phyloP scores from a whole-genome alignment of 208 protist genomes.

The Crithidia expoeki region DNA sequence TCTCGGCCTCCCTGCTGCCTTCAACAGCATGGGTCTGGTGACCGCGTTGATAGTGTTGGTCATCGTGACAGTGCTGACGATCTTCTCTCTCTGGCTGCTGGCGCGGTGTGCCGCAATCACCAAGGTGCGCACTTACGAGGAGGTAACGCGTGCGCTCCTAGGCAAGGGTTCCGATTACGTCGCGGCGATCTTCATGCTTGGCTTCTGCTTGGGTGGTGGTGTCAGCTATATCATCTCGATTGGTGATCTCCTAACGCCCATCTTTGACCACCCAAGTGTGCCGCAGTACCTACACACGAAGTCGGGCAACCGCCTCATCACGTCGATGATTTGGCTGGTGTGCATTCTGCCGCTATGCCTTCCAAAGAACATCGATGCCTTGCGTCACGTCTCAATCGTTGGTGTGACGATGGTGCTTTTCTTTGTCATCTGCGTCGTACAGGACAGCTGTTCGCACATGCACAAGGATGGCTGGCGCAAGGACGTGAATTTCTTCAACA shows the following conservation, averaged over 20 bases:
- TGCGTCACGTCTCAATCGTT: constrained; percentile 62
- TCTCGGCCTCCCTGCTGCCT: constrained; percentile 57
- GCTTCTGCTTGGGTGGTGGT: constrained; percentile 53
- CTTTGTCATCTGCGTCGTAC: constrained; percentile 64
- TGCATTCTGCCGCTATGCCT: constrained; percentile 73
- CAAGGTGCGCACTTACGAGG: constrained; percentile 53
- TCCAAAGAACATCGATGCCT: constrained; percentile 60
- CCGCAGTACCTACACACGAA: constrained; percentile 34
- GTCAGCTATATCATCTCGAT: constrained; percentile 79
- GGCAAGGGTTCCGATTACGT: constrained; percentile 36
- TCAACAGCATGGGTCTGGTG: constrained; percentile 61
- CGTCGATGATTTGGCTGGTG: constrained; percentile 50
- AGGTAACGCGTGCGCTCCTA: constrained; percentile 19
- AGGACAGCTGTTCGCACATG: constrained; percentile 34
- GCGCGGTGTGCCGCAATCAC: constrained; percentile 35
- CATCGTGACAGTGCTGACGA: constrained; percentile 42
- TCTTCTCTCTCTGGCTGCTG: constrained; percentile 71
- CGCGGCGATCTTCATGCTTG: constrained; percentile 39
- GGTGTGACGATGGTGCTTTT: constrained; percentile 60
- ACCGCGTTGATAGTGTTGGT: constrained; percentile 54
- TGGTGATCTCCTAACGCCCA: constrained; percentile 53
- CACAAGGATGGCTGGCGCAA: constrained; percentile 37
- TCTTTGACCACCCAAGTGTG: constrained; percentile 43
- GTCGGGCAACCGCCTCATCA: constrained; percentile 51
- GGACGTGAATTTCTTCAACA: constrained; percentile 47